Conservation (phyloP, 805 yeast species). For the Metschnikowia anglica region DNA sequence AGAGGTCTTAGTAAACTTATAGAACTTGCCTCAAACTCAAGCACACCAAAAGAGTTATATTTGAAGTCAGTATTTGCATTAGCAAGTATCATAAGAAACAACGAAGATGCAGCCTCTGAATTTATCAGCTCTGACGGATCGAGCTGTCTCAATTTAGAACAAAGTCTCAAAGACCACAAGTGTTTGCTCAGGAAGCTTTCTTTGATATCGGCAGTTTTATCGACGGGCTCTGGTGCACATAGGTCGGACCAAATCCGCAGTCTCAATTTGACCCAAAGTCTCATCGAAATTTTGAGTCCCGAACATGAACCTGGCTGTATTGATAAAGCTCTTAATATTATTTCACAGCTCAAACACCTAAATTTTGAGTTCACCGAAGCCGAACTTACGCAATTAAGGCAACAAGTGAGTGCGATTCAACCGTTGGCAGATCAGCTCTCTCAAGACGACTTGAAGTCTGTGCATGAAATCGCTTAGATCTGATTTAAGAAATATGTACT, state of each 20-base stretch:
- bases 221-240: constrained; percentile 48
- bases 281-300: constrained; percentile 30
- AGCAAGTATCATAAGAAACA: constrained; percentile 71
- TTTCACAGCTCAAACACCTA: constrained; percentile 44
- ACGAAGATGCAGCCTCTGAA: constrained; percentile 48
- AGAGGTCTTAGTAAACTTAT: constrained; percentile 50
- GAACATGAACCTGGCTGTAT: constrained; percentile 49
- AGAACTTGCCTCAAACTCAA: constrained; percentile 33
- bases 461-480: constrained; percentile 42
- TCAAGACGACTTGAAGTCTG: constrained; percentile 51
- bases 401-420: constrained; percentile 40
- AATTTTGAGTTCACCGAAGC: constrained; percentile 45
- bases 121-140: constrained; percentile 67
- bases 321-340: constrained; percentile 55
- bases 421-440: constrained; percentile 49
- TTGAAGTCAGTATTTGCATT: constrained; percentile 77
- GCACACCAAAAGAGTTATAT: constrained; percentile 33
- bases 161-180: constrained; percentile 31
- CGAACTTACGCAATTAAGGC: constrained; percentile 40
- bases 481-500: neutral
- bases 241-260: constrained; percentile 40
- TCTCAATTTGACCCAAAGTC: constrained; percentile 31
- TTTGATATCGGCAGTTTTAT: constrained; percentile 56
- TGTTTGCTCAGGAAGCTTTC: constrained; percentile 55
- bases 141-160: constrained; percentile 42